Percentiles rank a stretch among this genome's conserved stretches.
Conservation (phyloP, 2,329 filamentous ascomycete species). For the Elsinoe arachidis region DNA sequence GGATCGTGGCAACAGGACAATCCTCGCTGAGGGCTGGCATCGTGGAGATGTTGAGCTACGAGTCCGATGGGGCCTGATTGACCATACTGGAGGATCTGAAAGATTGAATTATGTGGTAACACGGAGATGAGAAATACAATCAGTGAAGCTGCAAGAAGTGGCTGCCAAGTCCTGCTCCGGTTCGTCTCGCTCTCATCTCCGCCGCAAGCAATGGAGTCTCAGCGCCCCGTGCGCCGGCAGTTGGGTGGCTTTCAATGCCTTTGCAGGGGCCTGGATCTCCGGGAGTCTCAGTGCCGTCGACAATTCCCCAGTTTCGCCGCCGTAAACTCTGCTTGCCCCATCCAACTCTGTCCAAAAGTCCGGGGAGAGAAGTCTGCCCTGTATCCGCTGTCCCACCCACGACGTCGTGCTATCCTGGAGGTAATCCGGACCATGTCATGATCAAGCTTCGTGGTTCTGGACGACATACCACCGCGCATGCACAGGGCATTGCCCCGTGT, state of each 20-base stretch:
- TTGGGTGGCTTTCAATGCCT: background rate
- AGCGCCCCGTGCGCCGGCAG: background rate
- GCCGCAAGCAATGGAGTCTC: background rate
- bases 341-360: background rate
- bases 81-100: too few relatives aligned
- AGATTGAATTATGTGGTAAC: too few relatives aligned
- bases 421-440: constrained; percentile 11
- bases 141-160: too few relatives aligned
- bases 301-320: background rate
- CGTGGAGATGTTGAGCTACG: too few relatives aligned
- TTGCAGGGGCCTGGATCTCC: background rate
- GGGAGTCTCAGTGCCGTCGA: background rate
- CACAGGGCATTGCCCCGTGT: background rate
- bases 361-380: background rate
- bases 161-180: too few relatives aligned
- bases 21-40: background rate
- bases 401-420: constrained; percentile 1
- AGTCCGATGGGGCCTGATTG: too few relatives aligned
- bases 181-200: too few relatives aligned
- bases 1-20: background rate
- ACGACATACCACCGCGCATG: background rate
- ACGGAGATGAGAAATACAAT: too few relatives aligned
- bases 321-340: background rate
- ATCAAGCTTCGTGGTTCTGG: background rate
- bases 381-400: background rate